Conservation (phyloP, 805 yeast species). For the Diddensiella santjacobensis region DNA sequence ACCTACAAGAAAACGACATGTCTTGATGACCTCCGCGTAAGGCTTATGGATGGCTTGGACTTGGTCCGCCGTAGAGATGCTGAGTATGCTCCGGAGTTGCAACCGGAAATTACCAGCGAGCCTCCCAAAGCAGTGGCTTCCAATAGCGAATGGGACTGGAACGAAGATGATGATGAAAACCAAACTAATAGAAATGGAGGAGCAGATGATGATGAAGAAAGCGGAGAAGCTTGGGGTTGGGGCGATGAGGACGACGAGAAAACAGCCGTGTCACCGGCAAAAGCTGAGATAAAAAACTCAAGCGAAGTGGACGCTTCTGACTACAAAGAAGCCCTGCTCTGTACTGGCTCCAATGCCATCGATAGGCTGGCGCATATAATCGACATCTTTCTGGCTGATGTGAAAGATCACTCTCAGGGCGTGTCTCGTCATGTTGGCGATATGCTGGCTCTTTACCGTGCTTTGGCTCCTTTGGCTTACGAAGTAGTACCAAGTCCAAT, state of each 20-base stretch:
- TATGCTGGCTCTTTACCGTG: conserved; percentile 24
- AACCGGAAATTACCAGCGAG: background rate
- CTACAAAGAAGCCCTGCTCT: background rate
- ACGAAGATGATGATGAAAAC: conserved; percentile 17
- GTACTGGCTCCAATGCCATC: conserved; percentile 4
- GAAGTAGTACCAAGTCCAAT: conserved; percentile 10
- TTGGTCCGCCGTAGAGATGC: background rate
- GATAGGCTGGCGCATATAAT: conserved; percentile 9
- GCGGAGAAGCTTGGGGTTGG: conserved; percentile 26
- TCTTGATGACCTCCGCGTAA: conserved; percentile 16
- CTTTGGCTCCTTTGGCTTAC: conserved; percentile 22
- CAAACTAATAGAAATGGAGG: background rate
- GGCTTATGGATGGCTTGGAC: background rate
- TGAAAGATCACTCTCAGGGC: background rate
- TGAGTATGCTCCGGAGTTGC: background rate
- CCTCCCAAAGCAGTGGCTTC: background rate
- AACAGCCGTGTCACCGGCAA: background rate
- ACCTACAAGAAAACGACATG: conserved; percentile 15
- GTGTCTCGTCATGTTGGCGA: conserved; percentile 12
- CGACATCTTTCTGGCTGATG: conserved; percentile 12
- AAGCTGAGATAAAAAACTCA: background rate
- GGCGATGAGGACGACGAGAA: conserved; percentile 19
- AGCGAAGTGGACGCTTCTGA: background rate
- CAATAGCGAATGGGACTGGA: conserved; percentile 22
- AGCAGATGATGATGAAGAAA: conserved; percentile 4